Conservation (phyloP, 441 rosid species). For the Populus trichocarpa region DNA sequence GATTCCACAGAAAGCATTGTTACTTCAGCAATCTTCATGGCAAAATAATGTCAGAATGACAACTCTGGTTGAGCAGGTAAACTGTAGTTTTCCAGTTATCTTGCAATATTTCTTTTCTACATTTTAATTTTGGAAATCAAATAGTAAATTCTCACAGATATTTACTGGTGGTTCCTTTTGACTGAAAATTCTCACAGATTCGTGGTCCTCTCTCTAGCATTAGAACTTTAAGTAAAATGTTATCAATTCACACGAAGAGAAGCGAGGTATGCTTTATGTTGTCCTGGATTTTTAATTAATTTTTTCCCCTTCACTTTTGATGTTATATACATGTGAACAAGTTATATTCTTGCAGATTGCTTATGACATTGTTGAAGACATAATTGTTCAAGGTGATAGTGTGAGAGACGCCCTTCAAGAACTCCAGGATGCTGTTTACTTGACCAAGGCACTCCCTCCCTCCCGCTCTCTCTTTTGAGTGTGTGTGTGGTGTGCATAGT, state of each 20-base stretch:
- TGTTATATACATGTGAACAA: slow-evolving; percentile 3
- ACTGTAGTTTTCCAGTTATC: slow-evolving; percentile 2
- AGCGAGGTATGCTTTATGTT: slow-evolving; percentile 50
- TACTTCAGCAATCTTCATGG: slow-evolving; percentile 88
- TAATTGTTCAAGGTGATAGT: slow-evolving; percentile 64
- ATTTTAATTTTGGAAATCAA: slow-evolving; percentile 11
- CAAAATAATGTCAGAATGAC: slow-evolving; percentile 82
- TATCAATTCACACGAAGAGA: slow-evolving; percentile 64
- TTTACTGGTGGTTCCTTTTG: slow-evolving; percentile 9
- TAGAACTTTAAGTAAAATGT: slow-evolving; percentile 71
- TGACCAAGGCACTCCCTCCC: slow-evolving; percentile 59
- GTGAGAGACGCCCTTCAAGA: slow-evolving; percentile 70
- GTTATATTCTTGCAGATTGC: slow-evolving; percentile 47
- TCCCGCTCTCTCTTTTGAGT: not conserved
- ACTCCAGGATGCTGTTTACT: slow-evolving; percentile 82
- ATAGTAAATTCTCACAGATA: not conserved
- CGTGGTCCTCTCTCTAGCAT: slow-evolving; percentile 82
- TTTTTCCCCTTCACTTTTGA: not conserved
- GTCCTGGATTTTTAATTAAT: slow-evolving; percentile 6
- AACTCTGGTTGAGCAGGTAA: slow-evolving; percentile 84
- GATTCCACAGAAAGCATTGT: slow-evolving; percentile 57
- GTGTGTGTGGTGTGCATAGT: no score
- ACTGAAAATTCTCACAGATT: slow-evolving; percentile 42
- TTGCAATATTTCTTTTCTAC: not conserved
- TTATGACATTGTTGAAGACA: slow-evolving; percentile 75